Evolutionary conservation across 345 rosid species (phyloP).

Genomic region (Streptanthus diversifolius): DNA sequence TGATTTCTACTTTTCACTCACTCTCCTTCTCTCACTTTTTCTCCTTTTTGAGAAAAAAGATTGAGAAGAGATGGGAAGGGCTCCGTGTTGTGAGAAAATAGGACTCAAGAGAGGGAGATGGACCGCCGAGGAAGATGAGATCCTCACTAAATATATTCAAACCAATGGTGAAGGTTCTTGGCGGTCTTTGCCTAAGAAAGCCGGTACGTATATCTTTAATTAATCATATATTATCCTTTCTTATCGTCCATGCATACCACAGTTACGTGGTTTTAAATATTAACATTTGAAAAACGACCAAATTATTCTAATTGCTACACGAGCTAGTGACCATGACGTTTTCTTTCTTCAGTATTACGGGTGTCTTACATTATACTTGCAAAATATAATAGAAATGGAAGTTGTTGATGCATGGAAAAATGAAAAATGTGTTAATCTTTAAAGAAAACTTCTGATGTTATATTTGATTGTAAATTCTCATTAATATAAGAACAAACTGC

Average conservation of each 20-base stretch:
- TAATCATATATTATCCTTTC: neutral
- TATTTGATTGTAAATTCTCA: neutral
- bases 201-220: slow-evolving; percentile 42
- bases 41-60: neutral
- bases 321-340: neutral
- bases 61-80: slow-evolving; percentile 58
- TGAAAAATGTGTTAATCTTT: neutral
- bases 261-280: neutral
- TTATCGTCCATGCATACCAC: neutral
- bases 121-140: slow-evolving; percentile 79
- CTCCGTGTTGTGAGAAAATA: slow-evolving; percentile 85
- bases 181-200: slow-evolving; percentile 82
- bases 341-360: neutral
- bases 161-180: slow-evolving; percentile 82
- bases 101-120: slow-evolving; percentile 87
- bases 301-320: neutral
- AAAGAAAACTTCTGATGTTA: neutral
- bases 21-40: slow-evolving; percentile 22
- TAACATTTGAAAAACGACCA: neutral
- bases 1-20: slow-evolving; percentile 8
- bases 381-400: neutral
- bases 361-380: neutral
- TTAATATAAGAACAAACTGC: neutral
- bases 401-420: neutral
- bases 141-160: slow-evolving; percentile 56